A percentile compares a stretch with the other conserved stretches of the same genome.
Evolutionary conservation across 2,329 filamentous ascomycete genomes (phyloP).

Genomic region (Botrytis paeoniae): DNA sequence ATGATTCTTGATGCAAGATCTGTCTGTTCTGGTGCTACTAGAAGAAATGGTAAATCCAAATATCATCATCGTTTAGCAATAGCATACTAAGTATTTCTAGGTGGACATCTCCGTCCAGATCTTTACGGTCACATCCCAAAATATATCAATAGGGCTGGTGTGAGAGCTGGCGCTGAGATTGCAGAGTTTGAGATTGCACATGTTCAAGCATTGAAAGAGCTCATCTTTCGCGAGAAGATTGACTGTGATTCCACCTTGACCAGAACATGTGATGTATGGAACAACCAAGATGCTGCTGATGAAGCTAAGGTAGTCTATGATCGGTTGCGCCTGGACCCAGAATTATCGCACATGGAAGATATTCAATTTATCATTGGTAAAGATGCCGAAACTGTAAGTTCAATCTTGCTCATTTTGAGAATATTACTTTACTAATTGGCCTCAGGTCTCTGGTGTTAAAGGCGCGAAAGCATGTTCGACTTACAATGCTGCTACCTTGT

Average conservation of each 20-base stretch:
- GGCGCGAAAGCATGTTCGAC: conserved; percentile 25
- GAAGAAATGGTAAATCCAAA: conserved; percentile 49
- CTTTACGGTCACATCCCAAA: conserved; percentile 18
- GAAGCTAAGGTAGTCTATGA: conserved; percentile 12
- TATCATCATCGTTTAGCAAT: background rate
- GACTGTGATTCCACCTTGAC: conserved; percentile 44
- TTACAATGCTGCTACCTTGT: conserved; percentile 39
- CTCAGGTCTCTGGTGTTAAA: conserved; percentile 29
- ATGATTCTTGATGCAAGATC: conserved; percentile 75
- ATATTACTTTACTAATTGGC: background rate
- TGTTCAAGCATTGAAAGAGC: conserved; percentile 39
- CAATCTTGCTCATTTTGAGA: too few relatives aligned
- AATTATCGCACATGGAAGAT: conserved; percentile 15
- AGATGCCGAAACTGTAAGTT: conserved; percentile 3
- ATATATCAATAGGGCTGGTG: background rate
- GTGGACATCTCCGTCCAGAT: conserved; percentile 12
- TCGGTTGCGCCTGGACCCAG: background rate
- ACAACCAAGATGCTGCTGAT: conserved; percentile 1
- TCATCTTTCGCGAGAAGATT: conserved; percentile 41
- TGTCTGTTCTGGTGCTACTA: conserved; percentile 74
- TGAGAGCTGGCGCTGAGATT: background rate
- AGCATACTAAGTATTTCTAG: background rate
- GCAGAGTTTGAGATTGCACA: conserved; percentile 42
- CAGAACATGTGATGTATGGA: conserved; percentile 23
- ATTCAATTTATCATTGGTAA: background rate